Conservation (phyloP, 805 yeast species). For the Yamadazyma insecticola region DNA sequence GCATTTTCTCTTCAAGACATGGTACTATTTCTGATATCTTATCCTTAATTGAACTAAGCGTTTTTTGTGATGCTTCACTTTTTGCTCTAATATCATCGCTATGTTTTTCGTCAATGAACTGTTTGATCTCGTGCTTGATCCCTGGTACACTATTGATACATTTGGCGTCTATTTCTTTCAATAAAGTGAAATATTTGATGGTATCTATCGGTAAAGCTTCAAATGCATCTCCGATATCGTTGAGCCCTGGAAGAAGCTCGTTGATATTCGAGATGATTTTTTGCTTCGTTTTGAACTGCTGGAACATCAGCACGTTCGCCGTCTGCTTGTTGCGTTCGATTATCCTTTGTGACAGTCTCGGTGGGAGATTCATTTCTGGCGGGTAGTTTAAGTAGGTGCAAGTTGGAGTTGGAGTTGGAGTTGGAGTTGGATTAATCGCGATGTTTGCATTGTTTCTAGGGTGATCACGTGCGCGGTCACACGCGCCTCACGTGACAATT, state of each 20-base stretch:
- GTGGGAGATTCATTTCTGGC: too few species aligned
- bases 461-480: too few species aligned
- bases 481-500: too few species aligned
- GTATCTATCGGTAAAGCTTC: conserved; percentile 86
- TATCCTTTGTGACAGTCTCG: conserved; percentile 22
- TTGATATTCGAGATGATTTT: conserved; percentile 27
- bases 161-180: conserved; percentile 94
- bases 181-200: conserved; percentile 76
- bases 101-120: conserved; percentile 31
- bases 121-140: conserved; percentile 51
- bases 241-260: conserved; percentile 68
- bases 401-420: conserved; percentile 3
- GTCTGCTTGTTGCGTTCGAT: conserved; percentile 5
- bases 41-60: conserved; percentile 28
- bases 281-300: conserved; percentile 31
- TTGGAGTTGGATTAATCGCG: too few species aligned
- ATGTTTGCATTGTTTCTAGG: too few species aligned
- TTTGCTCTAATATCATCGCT: not conserved
- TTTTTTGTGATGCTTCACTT: conserved; percentile 4
- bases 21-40: conserved; percentile 73
- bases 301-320: conserved; percentile 14
- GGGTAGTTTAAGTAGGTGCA: not conserved
- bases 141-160: conserved; percentile 72
- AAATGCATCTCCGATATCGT: conserved; percentile 85
- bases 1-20: conserved; percentile 94